Evolutionary conservation across 495 filamentous ascomycete species (phyloP), one percentile per base, ranked within the genome.

Genomic region (Penicillium pulvis): DNA sequence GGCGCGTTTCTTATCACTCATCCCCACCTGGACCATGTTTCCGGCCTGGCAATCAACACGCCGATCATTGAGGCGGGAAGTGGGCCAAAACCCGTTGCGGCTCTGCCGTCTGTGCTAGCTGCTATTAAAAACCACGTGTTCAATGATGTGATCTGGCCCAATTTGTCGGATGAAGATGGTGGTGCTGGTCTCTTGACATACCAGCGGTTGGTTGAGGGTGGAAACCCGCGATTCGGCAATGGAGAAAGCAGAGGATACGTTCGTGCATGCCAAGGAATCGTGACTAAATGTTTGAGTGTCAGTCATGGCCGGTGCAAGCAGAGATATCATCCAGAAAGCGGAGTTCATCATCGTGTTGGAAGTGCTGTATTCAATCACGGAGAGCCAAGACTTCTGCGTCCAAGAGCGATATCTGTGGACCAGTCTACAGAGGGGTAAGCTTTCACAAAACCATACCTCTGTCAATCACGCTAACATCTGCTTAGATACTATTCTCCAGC

Each of bases 101-200:
- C 89, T 8, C 74, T 97, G 3, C 92, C 93, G 0, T 87, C 84
- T 17, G 93, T 92, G 35, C 91, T 98, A 44, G 78, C 87, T 14
- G 92, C 93, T 3, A 85, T 98, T 69, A 97, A 97, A 67, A 84
- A 80, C 10, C 92, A 98, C 71, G 89, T 98, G 55, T 98, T 98
- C 78, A 98, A 98, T 74, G 92, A 97, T 67, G 72, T 97, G 45
- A 95, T 98, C 51, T 98, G 95, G 95, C 94, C 94, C 0, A 98
- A 98, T 62, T 77, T 98, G 35, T 94, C 92, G 1, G 92, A 98
- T 72, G 95, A 98, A 75, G 92, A 96, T 70, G 91, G 91, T 31
- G 94, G 95, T 14, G 91, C 92, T 24, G 95, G 95, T 2, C 77
- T 98, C 6, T 84, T 98, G 30, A 96, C 91, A 9, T 98, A 96